Conservation (phyloP, 306 rosid species). For the Macrotyloma uniflorum region DNA sequence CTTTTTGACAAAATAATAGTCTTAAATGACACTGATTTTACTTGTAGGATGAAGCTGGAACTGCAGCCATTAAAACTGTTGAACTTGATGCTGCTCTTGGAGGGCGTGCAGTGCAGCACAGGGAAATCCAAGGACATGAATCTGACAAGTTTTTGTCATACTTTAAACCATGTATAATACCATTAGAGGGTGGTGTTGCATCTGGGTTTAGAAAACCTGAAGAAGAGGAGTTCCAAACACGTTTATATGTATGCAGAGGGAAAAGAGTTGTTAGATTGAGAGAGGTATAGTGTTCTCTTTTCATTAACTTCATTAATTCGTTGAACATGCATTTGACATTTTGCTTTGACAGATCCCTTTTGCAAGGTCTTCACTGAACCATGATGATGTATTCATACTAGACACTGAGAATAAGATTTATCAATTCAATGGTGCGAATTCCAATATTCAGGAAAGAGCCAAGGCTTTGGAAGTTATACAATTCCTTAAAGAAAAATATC, state of each 20-base stretch:
- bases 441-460: constrained; percentile 98
- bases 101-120: constrained; percentile 95
- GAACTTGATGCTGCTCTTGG: constrained; percentile 94
- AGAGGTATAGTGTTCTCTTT: constrained; percentile 59
- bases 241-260: constrained; percentile 81
- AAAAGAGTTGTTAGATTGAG: constrained; percentile 94
- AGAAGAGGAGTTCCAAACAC: constrained; percentile 81
- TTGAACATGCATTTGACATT: constrained; percentile 37
- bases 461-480: constrained; percentile 95
- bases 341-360: constrained; percentile 78
- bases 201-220: constrained; percentile 85
- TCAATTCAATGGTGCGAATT: constrained; percentile 98
- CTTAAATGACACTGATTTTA: constrained; percentile 31
- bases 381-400: constrained; percentile 95
- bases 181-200: constrained; percentile 91
- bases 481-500: constrained; percentile 90
- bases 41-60: constrained; percentile 96
- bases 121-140: constrained; percentile 96
- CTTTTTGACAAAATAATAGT: constrained; percentile 1
- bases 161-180: constrained; percentile 94
- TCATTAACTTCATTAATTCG: constrained; percentile 27
- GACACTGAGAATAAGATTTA: constrained; percentile 75
- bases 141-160: constrained; percentile 93
- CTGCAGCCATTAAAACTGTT: constrained; percentile 93
- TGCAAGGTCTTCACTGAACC: constrained; percentile 94